Base-by-base conservation (phyloP, 208 protist genomes). In the Leishmania aethiopica region DNA sequence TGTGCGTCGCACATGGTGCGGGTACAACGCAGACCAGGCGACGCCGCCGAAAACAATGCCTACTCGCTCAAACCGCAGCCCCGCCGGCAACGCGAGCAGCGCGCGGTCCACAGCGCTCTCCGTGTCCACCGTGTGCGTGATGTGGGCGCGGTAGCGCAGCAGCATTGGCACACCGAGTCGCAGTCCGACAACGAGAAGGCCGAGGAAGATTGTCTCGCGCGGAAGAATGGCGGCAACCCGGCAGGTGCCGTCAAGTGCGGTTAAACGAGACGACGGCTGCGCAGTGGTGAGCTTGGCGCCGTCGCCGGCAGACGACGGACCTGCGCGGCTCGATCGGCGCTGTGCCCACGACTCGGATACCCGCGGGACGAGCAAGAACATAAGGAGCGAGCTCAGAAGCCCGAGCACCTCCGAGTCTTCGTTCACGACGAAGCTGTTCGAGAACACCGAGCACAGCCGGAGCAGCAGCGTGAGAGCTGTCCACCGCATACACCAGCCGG, bases 341-440 rank as follows among this genome's bases (percentile, higher is more conserved):
- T 32, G 45, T 15, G 32, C 2, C 72, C 42, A 6, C 75, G 53
- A 78, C 25, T 22, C 75, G 22, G 7, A 13, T 37, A 66, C 22
- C 13, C 84, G 80, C 1, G 87, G 64, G 45, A 88, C 45, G 28
- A 82, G 60, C 51, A 93, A 78, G 17, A 80, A 10, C 69, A 78
- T 28, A 49, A 89, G 72, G 59, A 84, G 75, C 2, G 82, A 82
- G 75, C 66, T 77, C 37, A 89, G 74, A 47, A 93, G 75, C 47
- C 81, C 84, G 45, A 89, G 66, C 42, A 94, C 19, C 73, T 89
- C 90, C 22, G 89, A 86, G 81, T 94, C 90, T 60, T 96, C 93
- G 59, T 93, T 91, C 40, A 94, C 81, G 32, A 93, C 85, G 79
- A 95, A 95, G 80, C 93, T 95, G 83, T 96, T 96, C 32, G 93